These are phyloP conservation scores for Aphanomyces stellatus DNA, from an alignment of 352 stramenopile species.

Conservation along the genomic window DNA sequence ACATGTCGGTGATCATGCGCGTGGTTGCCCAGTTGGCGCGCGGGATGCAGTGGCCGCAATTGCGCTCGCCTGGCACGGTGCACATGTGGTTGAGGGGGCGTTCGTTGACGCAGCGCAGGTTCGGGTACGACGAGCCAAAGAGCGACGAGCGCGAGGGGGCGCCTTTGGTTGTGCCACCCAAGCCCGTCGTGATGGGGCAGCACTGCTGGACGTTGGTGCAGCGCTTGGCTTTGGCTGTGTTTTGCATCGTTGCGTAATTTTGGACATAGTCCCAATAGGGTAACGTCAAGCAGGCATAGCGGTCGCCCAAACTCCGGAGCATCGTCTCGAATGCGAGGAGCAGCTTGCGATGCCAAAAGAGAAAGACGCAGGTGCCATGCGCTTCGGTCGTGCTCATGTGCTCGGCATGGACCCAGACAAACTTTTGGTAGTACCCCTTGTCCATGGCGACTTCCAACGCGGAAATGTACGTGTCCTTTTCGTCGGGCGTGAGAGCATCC, in stretches of 20 bases:
- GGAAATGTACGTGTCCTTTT: constrained; percentile 37
- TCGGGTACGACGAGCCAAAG: constrained; percentile 4
- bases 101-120: not conserved
- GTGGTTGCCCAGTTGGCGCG: not conserved
- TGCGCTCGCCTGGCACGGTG: constrained; percentile 24
- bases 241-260: constrained; percentile 14
- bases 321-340: constrained; percentile 66
- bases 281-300: constrained; percentile 48
- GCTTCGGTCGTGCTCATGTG: constrained; percentile 32
- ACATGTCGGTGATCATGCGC: not conserved
- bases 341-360: constrained; percentile 61
- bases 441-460: constrained; percentile 48
- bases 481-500: constrained; percentile 27
- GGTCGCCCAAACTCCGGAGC: constrained; percentile 33
- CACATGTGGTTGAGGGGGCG: constrained; percentile 19
- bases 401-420: constrained; percentile 50
- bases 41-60: not conserved
- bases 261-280: constrained; percentile 44
- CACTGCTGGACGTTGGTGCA: constrained; percentile 35
- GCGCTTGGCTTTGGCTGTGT: not conserved
- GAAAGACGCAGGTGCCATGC: constrained; percentile 52
- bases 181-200: constrained; percentile 28
- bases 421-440: constrained; percentile 39
- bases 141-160: not conserved
- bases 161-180: constrained; percentile 23